phyloP scores from a whole-genome alignment of 495 filamentous ascomycete genomes.

The Hypomontagnella monticulosa region DNA sequence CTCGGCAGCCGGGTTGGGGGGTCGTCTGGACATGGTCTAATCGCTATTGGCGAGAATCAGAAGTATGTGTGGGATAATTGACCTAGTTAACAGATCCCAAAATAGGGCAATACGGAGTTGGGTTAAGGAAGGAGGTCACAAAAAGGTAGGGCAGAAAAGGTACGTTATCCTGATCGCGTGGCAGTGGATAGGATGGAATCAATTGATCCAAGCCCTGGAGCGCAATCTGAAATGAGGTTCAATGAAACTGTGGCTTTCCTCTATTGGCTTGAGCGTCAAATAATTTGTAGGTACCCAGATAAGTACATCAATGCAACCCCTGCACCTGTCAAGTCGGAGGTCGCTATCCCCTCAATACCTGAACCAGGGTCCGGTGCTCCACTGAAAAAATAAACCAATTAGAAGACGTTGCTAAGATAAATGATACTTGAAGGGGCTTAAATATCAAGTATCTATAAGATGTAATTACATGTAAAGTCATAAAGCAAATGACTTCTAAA shows the following conservation, averaged over 20 bases:
- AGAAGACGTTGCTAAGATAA: no score
- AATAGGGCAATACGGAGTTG: not conserved
- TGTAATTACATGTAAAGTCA: no score
- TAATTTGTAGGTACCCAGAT: not conserved
- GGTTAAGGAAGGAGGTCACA: conserved; percentile 22
- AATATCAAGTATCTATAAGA: no score
- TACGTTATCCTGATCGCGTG: conserved; percentile 14
- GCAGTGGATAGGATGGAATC: conserved; percentile 23
- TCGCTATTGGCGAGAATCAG: not conserved
- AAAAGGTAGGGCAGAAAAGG: conserved; percentile 13
- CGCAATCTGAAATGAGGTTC: conserved; percentile 14
- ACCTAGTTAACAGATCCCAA: conserved; percentile 2
- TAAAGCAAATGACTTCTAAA: no score
- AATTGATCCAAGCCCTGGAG: no score
- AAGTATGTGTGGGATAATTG: not conserved
- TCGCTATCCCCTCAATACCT: no score
- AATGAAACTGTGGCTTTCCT: conserved; percentile 38
- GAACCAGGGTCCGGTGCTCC: no score
- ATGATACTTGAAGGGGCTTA: no score
- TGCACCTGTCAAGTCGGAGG: no score
- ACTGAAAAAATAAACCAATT: no score
- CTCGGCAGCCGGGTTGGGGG: conserved; percentile 78
- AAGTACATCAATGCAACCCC: no score
- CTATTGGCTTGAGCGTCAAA: conserved; percentile 18
- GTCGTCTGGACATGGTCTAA: conserved; percentile 82